Conservation (phyloP, 108 stramenopile genomes). For the Cyclostephanos tholiformis region DNA sequence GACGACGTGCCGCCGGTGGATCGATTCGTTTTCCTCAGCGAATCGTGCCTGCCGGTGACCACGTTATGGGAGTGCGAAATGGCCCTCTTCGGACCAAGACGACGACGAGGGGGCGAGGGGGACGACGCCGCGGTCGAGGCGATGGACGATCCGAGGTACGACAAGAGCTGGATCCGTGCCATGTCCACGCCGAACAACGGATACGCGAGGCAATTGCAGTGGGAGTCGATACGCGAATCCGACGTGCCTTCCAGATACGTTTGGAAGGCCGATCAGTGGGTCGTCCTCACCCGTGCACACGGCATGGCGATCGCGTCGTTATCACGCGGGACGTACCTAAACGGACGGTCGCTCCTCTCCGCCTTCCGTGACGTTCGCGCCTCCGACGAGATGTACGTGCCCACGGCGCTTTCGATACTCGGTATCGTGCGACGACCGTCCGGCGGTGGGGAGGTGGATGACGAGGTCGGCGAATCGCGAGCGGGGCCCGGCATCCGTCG, state of each 20-base stretch:
- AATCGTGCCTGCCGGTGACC: constrained; percentile 83
- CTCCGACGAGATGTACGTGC: constrained; percentile 89
- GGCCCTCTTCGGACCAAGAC: constrained; percentile 54
- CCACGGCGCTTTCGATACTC: constrained; percentile 71
- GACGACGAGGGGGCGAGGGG: background rate
- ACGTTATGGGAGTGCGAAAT: constrained; percentile 62
- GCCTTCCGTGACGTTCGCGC: constrained; percentile 73
- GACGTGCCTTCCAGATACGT: constrained; percentile 63
- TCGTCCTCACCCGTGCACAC: constrained; percentile 64
- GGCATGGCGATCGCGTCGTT: constrained; percentile 58
- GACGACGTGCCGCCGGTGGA: constrained; percentile 63
- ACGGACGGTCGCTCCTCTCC: constrained; percentile 70
- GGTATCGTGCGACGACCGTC: constrained; percentile 47
- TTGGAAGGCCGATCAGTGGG: constrained; percentile 95
- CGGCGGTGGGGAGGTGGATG: constrained; percentile 20
- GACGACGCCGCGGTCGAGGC: background rate
- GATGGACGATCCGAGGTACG: constrained; percentile 19
- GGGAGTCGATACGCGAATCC: constrained; percentile 63
- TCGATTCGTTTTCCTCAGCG: constrained; percentile 82
- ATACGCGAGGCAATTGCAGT: constrained; percentile 82
- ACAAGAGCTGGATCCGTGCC: constrained; percentile 72
- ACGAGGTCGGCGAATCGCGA: constrained; percentile 24
- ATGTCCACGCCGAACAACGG: constrained; percentile 79
- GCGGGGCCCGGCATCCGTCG: constrained; percentile 43
- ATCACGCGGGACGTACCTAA: constrained; percentile 35